Base-by-base conservation (phyloP, 176 grass and related monocot species). In the Echinochloa phyllopogon region DNA sequence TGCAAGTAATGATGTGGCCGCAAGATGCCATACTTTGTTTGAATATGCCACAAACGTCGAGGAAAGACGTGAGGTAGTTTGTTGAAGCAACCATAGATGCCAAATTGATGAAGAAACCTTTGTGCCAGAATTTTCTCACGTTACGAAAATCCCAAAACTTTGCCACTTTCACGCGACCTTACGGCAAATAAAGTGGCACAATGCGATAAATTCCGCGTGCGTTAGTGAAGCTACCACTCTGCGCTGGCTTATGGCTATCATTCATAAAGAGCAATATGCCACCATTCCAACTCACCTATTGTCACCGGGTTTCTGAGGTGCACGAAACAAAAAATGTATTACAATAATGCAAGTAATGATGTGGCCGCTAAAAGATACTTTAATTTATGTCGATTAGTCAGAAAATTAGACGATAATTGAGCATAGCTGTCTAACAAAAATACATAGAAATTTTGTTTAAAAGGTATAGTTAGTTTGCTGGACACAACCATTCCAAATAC, bases 241-340 rank as follows among this genome's bases (percentile, higher is more conserved):
- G 2, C 29, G 13, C 49, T 51, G 1, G 14, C 5, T 0, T 56
- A 56, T 56, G 52, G 10, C 6, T 21, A 53, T 1, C 6, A 5
- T 20, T 53, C 51, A 20, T 56, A 4, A 21, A 21, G 52, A 6
- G 6, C 52, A 51, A 16, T 16, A 16, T 51, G 10, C 13, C 14
- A 16, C 49, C 3, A 16, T 51, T 17, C 14, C 0, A 51, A 51
- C 14, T 51, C 14, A 51, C 15, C 14, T 1, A 4, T 51, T 5
- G 1, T 51, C 14, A 3, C 0, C 15, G 13, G 48, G 2, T 63
- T 13, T 13, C 3, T 42, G 20, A 60, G 55, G 13, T 29, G 59
- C 11, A 62, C 6, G 25, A 6, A 15, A 66, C 4, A 5, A 1
- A 20, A 3, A 2, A 0, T 2, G 1, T 2, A 23, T 6, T 0